Conservation (phyloP, 73 alveolate species). For the Paramecium octaurelia region DNA sequence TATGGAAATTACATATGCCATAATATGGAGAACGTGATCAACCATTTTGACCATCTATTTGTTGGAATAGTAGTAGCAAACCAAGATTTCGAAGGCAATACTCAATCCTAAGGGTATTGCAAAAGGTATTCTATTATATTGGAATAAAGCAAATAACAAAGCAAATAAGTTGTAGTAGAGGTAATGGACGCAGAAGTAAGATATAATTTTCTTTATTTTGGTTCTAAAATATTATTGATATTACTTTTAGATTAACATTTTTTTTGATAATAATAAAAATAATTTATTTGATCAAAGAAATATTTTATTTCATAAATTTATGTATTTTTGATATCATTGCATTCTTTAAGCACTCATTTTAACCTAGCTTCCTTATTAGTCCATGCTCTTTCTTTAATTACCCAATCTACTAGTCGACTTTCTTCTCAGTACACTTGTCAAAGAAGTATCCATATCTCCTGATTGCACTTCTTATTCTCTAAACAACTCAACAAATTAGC, state of each 20-base stretch:
- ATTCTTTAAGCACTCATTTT: not conserved
- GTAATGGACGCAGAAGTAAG: not conserved
- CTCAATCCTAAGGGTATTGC: not conserved
- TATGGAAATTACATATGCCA: constrained; percentile 13
- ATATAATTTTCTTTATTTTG: not conserved
- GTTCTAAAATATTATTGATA: not conserved
- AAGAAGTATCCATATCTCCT: constrained; percentile 49
- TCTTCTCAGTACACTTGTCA: constrained; percentile 56
- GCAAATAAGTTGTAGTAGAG: not conserved
- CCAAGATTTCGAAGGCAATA: not conserved
- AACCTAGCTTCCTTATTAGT: not conserved
- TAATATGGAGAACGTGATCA: not conserved
- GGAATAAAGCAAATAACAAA: not conserved
- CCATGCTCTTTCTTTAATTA: constrained; percentile 18
- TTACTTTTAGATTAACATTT: constrained; percentile 10
- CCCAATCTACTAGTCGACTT: constrained; percentile 49
- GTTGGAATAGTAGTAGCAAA: not conserved
- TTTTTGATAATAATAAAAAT: not conserved
- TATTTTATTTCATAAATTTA: not conserved
- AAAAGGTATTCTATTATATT: not conserved
- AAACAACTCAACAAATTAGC: constrained; percentile 36
- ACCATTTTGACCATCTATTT: not conserved
- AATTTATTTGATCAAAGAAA: not conserved
- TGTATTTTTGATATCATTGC: not conserved
- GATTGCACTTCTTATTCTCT: constrained; percentile 43